Base-by-base conservation (phyloP, 75 land plant genomes). In the Selaginella tamariscina region DNA sequence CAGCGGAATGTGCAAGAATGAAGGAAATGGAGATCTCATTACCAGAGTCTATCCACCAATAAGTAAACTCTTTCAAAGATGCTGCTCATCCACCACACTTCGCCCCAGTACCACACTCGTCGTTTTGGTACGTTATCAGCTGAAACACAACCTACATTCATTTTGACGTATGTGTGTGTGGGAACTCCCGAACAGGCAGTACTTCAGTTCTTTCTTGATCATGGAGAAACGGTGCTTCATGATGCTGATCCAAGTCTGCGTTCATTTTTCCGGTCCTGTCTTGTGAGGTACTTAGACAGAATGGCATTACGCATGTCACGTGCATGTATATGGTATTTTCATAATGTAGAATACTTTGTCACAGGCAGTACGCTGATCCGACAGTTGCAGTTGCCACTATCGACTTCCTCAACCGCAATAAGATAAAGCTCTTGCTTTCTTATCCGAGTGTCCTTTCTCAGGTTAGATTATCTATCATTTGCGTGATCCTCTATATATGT, bases 121-220 rank as follows among this genome's bases (percentile, higher is more conserved):
- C 55, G 75, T 88, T 28, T 73, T 92, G 84, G 98, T 92, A 64
- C 0, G 70, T 30, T 21, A 57, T 65, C 63, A 27, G 1, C 1
- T 59, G 26, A 24, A 24, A 20, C 13, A 29, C 28, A 15, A 24
- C 21, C 26, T 64, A 9, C 11, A 1, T 60, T 5, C 29, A 18
- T 22, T 0, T 59, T 68, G 21, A 5, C 32, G n/a, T 1, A 24
- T 22, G 26, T 28, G 24, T 66, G 22, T 70, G 55, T 44, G 2
- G 33, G 13, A 8, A 0, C 62, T 68, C 64, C 1, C 9, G 28
- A 32, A 33, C 83, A 89, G 98, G 88, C 81, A 0, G 87, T 89
- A 66, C 88, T 94, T 65, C 98, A 94, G 71, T 94, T 94, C 73
- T 93, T 85, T 55, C 82, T 94, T 31, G 96, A 94, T 71, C 88